phyloP scores from a whole-genome alignment of 306 rosid species.

The Glycine tomentella region DNA sequence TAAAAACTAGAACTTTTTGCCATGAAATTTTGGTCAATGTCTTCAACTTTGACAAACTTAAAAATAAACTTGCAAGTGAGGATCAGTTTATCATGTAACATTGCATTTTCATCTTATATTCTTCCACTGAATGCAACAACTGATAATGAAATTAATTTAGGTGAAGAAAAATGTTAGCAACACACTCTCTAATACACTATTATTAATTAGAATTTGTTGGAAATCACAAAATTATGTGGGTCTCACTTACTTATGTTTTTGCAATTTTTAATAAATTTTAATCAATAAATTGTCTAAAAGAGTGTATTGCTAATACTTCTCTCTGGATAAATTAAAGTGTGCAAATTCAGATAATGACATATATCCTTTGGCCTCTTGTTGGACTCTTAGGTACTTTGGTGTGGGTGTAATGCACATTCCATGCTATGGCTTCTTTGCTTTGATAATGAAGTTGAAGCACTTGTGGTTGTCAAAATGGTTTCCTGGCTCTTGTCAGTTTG shows the following conservation, averaged over 20 bases:
- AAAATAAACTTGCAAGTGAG: conserved; percentile 30
- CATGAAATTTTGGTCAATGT: conserved; percentile 21
- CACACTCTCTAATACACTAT: too few relatives aligned
- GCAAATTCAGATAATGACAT: conserved; percentile 7
- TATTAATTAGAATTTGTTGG: too few relatives aligned
- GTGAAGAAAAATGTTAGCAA: too few relatives aligned
- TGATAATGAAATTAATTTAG: not conserved
- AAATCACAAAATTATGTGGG: too few relatives aligned
- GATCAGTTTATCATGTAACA: not conserved
- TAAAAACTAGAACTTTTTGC: conserved; percentile 19
- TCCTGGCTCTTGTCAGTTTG: conserved; percentile 57
- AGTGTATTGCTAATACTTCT: too few relatives aligned
- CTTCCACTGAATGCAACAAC: too few relatives aligned
- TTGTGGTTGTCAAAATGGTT: conserved; percentile 58
- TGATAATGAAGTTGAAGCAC: conserved; percentile 66
- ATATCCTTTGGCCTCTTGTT: conserved; percentile 7
- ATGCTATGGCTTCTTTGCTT: conserved; percentile 67
- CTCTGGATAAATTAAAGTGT: not conserved
- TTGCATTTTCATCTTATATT: conserved; percentile 22
- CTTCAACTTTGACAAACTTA: conserved; percentile 28
- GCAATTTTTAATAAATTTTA: too few relatives aligned
- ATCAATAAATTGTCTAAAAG: too few relatives aligned
- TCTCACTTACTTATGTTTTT: too few relatives aligned
- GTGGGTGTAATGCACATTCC: conserved; percentile 82
- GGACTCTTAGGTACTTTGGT: conserved; percentile 70